Evolutionary conservation across 1,139 yeast species (phyloP), one percentile per base, ranked within the genome.

Genomic region (Sugiyamaella xylanicola): DNA sequence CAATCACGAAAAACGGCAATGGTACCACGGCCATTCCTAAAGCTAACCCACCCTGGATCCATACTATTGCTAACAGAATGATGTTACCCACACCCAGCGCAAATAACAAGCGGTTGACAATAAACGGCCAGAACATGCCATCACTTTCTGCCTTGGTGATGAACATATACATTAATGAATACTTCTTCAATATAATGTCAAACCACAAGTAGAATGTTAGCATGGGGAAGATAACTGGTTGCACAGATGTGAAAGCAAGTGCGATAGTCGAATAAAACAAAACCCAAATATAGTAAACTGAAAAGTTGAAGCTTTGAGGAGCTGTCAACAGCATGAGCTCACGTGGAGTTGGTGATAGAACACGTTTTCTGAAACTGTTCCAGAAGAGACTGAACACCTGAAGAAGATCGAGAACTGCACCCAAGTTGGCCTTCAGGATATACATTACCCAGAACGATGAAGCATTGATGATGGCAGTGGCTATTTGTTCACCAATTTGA

Each of bases 371-470:
- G 58, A 65, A 61, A 35, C 65, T 59, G 19, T 72, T 69, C 51
- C 64, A 60, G 1, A 69, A 9, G 9, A 74, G 59, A 3, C 66
- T 60, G 48, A 71, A 36, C 2, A 69, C 64, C 56, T 74, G 77
- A 13, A 73, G 60, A 7, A 74, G 57, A 52, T 70, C 73, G 9
- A 71, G 56, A 36, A 70, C 61, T 1, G 72, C 60, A 8, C 72
- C 73, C 16, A 73, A 50, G 47, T 70, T 67, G 11, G 70, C 71
- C 19, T 74, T 67, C 22, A 74, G 56, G 22, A 74, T 59, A 57
- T 73, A 74, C 72, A 74, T 70, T 22, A 74, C 74, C 78, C 78
- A 74, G 62, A 74, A 74, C 1, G 75, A 69, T 2, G 77, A 73
- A 8, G 74, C 69, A 39, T 70, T 65, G 53, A 74, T 69, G 52